phyloP scores from a whole-genome alignment of 2,329 filamentous ascomycete species.

The Trichoderma sp. region DNA sequence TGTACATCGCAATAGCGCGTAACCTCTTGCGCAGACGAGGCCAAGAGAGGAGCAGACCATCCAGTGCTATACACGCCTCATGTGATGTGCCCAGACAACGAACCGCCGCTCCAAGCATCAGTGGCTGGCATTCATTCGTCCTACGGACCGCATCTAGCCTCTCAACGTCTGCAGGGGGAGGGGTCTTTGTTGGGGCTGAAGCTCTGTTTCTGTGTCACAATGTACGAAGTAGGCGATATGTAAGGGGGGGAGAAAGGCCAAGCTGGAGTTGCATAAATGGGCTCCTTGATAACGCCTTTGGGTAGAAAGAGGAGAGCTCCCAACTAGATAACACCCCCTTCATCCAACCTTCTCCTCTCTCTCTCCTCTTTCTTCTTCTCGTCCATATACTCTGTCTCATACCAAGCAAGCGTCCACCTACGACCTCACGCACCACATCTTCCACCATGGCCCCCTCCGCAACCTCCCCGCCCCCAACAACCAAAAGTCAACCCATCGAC shows the following conservation, averaged over 20 bases:
- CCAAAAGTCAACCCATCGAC: not conserved
- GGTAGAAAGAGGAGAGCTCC: not conserved
- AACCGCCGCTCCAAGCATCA: too few relatives aligned
- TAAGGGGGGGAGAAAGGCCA: not conserved
- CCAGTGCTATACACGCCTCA: too few relatives aligned
- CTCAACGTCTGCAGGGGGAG: not conserved
- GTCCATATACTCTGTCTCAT: not conserved
- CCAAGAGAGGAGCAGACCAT: too few relatives aligned
- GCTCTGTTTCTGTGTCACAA: not conserved
- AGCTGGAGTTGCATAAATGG: conserved; percentile 10
- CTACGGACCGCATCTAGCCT: conserved; percentile 17
- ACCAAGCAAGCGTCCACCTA: not conserved
- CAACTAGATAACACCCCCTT: not conserved
- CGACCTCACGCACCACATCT: not conserved
- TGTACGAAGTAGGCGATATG: not conserved
- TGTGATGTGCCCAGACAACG: too few relatives aligned
- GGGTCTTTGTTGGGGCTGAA: not conserved
- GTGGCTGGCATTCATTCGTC: not conserved
- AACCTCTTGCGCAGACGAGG: too few relatives aligned
- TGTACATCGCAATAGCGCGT: too few relatives aligned
- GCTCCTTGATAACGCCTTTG: not conserved
- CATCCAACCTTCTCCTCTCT: not conserved
- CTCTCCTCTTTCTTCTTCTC: not conserved
- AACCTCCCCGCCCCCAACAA: not conserved
- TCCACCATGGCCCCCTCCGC: conserved; percentile 19